Evolutionary conservation across 768 basidiomycete genomes (phyloP).

Genomic region (Cystoderma amianthinum): DNA sequence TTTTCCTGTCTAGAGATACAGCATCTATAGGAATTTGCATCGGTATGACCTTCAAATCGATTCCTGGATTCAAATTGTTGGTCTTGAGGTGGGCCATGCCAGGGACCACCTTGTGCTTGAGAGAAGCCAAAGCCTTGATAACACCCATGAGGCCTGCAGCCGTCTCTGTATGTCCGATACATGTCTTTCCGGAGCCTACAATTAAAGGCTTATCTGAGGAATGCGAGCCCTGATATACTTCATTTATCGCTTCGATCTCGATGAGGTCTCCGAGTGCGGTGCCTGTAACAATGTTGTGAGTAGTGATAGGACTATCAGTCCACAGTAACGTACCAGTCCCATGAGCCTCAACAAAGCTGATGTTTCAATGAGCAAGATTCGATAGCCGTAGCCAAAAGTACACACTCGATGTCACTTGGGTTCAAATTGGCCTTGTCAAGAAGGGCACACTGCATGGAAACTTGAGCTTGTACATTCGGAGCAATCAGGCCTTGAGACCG

Average conservation of each 20-base stretch:
- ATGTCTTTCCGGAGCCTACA: conserved; percentile 25
- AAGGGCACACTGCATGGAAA: conserved; percentile 20
- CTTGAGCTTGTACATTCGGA: conserved; percentile 23
- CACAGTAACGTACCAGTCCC: conserved; percentile 19
- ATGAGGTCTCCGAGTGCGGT: conserved; percentile 27
- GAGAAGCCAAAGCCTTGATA: conserved; percentile 18
- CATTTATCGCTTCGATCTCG: conserved; percentile 27
- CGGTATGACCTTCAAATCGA: conserved; percentile 22
- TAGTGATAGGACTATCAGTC: not conserved
- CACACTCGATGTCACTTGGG: conserved; percentile 26
- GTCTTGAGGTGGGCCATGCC: conserved; percentile 21
- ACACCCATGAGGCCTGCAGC: conserved; percentile 25
- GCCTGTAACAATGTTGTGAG: conserved; percentile 12
- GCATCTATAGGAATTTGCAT: conserved; percentile 18
- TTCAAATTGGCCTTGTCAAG: conserved; percentile 18
- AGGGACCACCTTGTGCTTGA: conserved; percentile 18
- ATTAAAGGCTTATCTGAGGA: conserved; percentile 18
- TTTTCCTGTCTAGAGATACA: conserved; percentile 8
- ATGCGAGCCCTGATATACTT: conserved; percentile 24
- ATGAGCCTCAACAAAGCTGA: conserved; percentile 28
- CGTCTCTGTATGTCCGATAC: conserved; percentile 25
- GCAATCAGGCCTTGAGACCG: conserved; percentile 27
- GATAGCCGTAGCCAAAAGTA: not conserved
- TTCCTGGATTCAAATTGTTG: conserved; percentile 22
- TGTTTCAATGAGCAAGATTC: not conserved